Conservation (phyloP, 495 filamentous ascomycete genomes). For the Sordaria brevicollis region DNA sequence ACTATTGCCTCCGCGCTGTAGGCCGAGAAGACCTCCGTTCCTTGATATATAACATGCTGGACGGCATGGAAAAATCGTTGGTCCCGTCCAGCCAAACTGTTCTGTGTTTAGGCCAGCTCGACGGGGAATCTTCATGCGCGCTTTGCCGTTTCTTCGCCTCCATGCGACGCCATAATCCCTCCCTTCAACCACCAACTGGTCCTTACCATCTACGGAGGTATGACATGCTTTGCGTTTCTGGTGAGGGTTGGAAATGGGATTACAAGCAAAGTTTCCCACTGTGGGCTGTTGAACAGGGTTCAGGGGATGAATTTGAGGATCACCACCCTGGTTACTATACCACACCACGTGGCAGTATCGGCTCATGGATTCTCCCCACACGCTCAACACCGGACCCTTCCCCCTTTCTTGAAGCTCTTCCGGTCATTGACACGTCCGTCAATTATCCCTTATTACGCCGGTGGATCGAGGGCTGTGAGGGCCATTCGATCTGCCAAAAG, state of each 20-base stretch:
- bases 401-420: background rate
- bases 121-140: background rate
- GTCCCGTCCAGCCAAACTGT: background rate
- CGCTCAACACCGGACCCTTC: no score
- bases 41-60: no score
- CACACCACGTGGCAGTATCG: no score
- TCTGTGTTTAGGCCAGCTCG: accelerated
- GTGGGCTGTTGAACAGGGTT: background rate
- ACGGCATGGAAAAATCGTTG: no score
- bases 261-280: no score
- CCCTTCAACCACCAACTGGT: accelerated
- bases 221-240: accelerated
- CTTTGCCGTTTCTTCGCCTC: background rate
- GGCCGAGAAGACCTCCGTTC: no score
- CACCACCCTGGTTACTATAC: no score
- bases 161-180: no score
- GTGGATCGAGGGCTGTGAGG: background rate
- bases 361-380: no score
- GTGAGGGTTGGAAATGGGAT: background rate
- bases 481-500: background rate
- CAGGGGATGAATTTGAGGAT: no score
- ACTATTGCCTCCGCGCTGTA: no score
- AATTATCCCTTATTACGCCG: background rate
- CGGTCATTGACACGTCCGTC: background rate
- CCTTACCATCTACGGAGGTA: background rate